phyloP scores from a whole-genome alignment of 345 rosid genomes.

The Mallotus nudiflorus region DNA sequence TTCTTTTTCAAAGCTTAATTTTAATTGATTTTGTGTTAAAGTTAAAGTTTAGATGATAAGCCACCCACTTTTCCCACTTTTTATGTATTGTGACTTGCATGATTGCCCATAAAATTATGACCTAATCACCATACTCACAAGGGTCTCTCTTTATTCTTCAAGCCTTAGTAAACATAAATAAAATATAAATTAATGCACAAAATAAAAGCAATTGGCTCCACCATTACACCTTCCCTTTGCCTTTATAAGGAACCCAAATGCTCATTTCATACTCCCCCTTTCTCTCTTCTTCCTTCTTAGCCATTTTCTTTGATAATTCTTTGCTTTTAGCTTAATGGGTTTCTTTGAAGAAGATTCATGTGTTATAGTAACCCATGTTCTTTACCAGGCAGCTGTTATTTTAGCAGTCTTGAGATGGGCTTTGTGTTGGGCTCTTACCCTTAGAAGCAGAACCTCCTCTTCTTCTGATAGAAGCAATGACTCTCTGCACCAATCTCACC shows the following conservation, averaged over 20 bases:
- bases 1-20: neutral
- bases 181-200: neutral
- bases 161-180: neutral
- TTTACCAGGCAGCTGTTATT: conserved; percentile 73
- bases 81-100: neutral
- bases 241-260: conserved; percentile 25
- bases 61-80: conserved; percentile 10
- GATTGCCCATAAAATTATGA: conserved; percentile 9
- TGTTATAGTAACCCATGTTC: conserved; percentile 48
- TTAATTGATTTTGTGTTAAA: neutral
- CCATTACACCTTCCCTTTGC: neutral
- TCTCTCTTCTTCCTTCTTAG: conserved; percentile 8
- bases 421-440: conserved; percentile 52
- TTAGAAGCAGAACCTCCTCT: conserved; percentile 40
- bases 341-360: conserved; percentile 67
- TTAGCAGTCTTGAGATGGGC: conserved; percentile 74
- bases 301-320: neutral
- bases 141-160: conserved; percentile 4
- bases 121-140: neutral
- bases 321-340: conserved; percentile 38
- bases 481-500: conserved; percentile 5
- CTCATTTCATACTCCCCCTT: conserved; percentile 26
- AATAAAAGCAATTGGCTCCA: conserved; percentile 5
- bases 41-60: neutral
- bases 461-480: neutral